Base-by-base conservation (phyloP, 2,329 filamentous ascomycete species). In the Nectriaceae sp. region DNA sequence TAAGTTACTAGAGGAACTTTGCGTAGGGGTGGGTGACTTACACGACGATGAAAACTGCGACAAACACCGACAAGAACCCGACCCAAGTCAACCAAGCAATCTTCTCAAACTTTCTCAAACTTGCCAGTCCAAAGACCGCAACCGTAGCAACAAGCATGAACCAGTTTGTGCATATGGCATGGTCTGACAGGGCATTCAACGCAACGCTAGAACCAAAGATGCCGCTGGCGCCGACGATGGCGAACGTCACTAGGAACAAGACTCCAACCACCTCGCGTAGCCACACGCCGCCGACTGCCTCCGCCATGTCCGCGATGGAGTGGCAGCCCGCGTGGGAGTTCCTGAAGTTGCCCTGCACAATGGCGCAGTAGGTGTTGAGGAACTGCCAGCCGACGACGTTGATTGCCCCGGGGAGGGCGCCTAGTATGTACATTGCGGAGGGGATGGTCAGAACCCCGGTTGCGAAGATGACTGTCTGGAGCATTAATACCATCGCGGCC, bases 21-120 rank as follows among this genome's bases (percentile, higher is more conserved):
- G 24, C 5, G 11, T 11, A 10, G 11, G 33, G 4, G 31, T 22
- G 33, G n/a, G n/a, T n/a, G n/a, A 64, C 69, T 59, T 62, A 71
- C 56, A 83, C 79, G 40, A 82, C 71, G 45, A 82, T 80, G 49
- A 83, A 75, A 0, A 84, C 75, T 4, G 82, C 81, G 15, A 75
- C 66, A 54, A 80, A 84, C 31, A 86, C 76, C 21, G 75, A 80
- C 4, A 75, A 48, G 56, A 85, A 84, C 1, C 83, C 83, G 11
- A 74, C 75, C 76, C 79, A 86, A 1, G 80, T 83, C 37, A 85
- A 66, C 79, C 80, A 85, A 3, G 77, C 79, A 49, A 86, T 78
- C 56, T 83, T 78, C 43, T 80, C 73, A 55, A 84, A 79, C 46
- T 80, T 85, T 53, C 81, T 75, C 4, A 83, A 72, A 21, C 74